These are phyloP conservation scores for Arthonia radiata DNA, from an alignment of 495 filamentous ascomycete species.

Conservation along the genomic window DNA sequence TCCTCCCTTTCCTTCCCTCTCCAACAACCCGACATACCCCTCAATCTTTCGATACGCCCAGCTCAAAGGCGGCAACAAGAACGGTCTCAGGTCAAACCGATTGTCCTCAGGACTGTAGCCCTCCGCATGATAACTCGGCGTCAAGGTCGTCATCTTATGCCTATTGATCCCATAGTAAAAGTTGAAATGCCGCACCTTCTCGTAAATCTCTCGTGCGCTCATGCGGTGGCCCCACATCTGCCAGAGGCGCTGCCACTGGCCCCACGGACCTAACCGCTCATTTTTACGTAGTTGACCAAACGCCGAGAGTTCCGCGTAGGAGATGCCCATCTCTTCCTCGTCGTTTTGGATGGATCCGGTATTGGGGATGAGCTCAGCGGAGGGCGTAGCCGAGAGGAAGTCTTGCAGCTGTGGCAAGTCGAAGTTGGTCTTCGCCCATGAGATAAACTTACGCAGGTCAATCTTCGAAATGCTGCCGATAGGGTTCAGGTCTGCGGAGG, in stretches of 20 bases:
- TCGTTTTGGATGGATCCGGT: conserved; percentile 37
- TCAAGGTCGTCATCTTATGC: conserved; percentile 43
- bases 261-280: conserved; percentile 46
- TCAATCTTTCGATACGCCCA: conserved; percentile 31
- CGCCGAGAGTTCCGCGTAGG: conserved; percentile 26
- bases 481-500: conserved; percentile 27
- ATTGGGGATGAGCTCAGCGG: conserved; percentile 66
- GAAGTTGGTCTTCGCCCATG: conserved; percentile 35
- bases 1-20: conserved; percentile 11
- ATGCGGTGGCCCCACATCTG: conserved; percentile 38
- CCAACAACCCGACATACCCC: conserved; percentile 11
- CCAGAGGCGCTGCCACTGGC: conserved; percentile 42
- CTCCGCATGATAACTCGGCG: conserved; percentile 23
- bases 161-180: conserved; percentile 35
- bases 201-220: conserved; percentile 18
- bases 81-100: conserved; percentile 40
- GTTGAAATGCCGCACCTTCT: conserved; percentile 48
- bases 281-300: conserved; percentile 47
- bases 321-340: conserved; percentile 54
- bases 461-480: conserved; percentile 20
- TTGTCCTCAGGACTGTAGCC: conserved; percentile 35
- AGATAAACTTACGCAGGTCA: conserved; percentile 59
- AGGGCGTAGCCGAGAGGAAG: conserved; percentile 54
- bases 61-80: conserved; percentile 25
- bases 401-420: conserved; percentile 43